Conservation (phyloP, 2,329 filamentous ascomycete species). For the Macrophomina phaseolina region DNA sequence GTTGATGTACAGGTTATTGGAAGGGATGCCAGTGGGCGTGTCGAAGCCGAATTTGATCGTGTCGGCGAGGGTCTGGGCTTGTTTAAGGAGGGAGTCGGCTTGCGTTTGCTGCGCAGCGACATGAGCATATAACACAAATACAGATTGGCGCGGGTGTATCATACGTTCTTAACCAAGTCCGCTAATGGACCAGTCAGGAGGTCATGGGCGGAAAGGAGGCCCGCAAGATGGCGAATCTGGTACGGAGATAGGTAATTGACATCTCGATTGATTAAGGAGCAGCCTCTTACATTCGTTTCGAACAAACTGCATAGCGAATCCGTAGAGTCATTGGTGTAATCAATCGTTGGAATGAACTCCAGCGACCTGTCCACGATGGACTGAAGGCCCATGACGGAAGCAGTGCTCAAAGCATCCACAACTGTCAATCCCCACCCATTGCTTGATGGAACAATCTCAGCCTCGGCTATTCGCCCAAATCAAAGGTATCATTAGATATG, state of each 20-base stretch:
- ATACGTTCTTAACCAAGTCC: conserved; percentile 48
- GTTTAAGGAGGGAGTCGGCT: conserved; percentile 67
- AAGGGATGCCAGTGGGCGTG: conserved; percentile 75
- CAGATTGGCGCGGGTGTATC: neutral
- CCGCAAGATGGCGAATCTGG: conserved; percentile 81
- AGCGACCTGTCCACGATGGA: conserved; percentile 75
- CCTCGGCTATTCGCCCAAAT: no score
- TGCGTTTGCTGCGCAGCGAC: conserved; percentile 56
- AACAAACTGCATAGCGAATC: conserved; percentile 71
- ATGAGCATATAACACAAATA: neutral
- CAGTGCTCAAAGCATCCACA: conserved; percentile 80
- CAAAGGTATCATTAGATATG: neutral
- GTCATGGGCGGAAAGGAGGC: conserved; percentile 77
- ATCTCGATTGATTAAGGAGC: no score
- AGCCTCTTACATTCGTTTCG: conserved; percentile 65
- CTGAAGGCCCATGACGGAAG: conserved; percentile 74
- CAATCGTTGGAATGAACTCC: conserved; percentile 70
- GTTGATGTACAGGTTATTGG: conserved; percentile 69
- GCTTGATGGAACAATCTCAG: conserved; percentile 48
- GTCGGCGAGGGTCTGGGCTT: conserved; percentile 73
- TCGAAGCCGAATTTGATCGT: conserved; percentile 79
- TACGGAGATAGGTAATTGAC: neutral
- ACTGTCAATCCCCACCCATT: conserved; percentile 87
- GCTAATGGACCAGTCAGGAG: conserved; percentile 72
- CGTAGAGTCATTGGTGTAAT: conserved; percentile 66